phyloP scores from a whole-genome alignment of 225 moss, liverwort and hornwort genomes.

The Climacium dendroides region DNA sequence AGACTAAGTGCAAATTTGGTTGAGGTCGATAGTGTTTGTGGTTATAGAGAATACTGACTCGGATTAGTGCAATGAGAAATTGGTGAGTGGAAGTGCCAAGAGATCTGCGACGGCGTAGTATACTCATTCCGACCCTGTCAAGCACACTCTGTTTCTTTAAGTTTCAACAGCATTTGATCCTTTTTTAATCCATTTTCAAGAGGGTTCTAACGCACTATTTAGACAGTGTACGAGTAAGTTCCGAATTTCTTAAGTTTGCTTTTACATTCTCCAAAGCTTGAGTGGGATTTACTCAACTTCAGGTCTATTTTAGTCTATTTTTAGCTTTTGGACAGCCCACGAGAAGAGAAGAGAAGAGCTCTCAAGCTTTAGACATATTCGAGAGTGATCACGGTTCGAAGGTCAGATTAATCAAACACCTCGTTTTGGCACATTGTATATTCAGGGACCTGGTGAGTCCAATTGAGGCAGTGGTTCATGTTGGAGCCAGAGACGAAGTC shows the following conservation, averaged over 20 bases:
- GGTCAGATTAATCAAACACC: neutral
- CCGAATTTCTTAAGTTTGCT: neutral
- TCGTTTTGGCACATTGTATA: neutral
- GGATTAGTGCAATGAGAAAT: neutral
- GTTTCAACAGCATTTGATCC: neutral
- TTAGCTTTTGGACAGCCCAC: neutral
- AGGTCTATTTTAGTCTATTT: neutral
- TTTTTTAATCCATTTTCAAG: neutral
- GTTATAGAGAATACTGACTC: neutral
- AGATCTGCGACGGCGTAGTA: neutral
- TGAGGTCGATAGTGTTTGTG: neutral
- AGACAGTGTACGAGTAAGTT: neutral
- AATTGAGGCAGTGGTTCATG: constrained; percentile 16
- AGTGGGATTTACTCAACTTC: neutral
- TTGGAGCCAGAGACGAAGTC: constrained; percentile 18
- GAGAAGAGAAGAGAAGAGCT: neutral
- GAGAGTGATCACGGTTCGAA: neutral
- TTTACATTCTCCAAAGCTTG: neutral
- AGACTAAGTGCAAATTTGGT: neutral
- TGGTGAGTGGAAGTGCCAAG: neutral
- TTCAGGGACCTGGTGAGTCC: constrained; percentile 8
- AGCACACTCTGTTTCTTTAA: neutral
- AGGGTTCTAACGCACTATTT: neutral
- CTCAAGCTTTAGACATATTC: neutral
- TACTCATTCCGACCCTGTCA: neutral